phyloP scores from a whole-genome alignment of 371 early-diverging fungal genomes.

The Actinomucor elegans region DNA sequence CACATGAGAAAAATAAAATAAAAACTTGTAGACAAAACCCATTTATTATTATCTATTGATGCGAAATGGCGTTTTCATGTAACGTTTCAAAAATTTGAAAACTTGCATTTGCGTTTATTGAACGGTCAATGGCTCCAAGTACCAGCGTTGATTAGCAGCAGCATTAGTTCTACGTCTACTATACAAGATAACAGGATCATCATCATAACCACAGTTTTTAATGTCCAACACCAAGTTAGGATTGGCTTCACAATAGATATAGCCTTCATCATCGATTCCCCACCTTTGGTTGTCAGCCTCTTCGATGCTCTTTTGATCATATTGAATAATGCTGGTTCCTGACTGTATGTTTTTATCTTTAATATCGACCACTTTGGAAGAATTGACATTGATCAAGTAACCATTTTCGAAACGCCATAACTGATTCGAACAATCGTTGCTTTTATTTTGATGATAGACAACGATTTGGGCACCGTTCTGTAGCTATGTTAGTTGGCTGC shows the following conservation, averaged over 20 bases:
- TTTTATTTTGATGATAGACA: constrained; percentile 26
- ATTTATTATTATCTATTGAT: too few relatives aligned
- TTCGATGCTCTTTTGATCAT: constrained; percentile 23
- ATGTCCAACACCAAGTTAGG: constrained; percentile 39
- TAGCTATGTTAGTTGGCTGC: neutral
- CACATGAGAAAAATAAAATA: too few relatives aligned
- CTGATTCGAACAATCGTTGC: constrained; percentile 21
- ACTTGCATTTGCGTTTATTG: too few relatives aligned
- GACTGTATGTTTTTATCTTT: constrained; percentile 29
- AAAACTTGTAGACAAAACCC: too few relatives aligned
- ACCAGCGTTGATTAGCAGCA: constrained; percentile 35
- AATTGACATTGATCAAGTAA: constrained; percentile 30
- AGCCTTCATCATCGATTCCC: constrained; percentile 30
- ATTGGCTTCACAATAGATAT: constrained; percentile 21
- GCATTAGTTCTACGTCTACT: constrained; percentile 27
- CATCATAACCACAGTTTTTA: constrained; percentile 23
- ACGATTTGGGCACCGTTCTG: constrained; percentile 27
- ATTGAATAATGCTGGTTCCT: constrained; percentile 30
- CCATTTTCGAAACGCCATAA: constrained; percentile 35
- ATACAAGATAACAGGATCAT: constrained; percentile 28
- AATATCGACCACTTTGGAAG: constrained; percentile 34
- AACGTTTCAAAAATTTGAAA: too few relatives aligned
- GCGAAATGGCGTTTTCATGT: too few relatives aligned
- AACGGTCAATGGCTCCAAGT: constrained; percentile 14
- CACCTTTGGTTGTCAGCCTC: constrained; percentile 39